Evolutionary conservation across 1,284 basidiomycete genomes (phyloP), one percentile per base, ranked within the genome.

Genomic region (Pseudozyma tsukubaensis): DNA sequence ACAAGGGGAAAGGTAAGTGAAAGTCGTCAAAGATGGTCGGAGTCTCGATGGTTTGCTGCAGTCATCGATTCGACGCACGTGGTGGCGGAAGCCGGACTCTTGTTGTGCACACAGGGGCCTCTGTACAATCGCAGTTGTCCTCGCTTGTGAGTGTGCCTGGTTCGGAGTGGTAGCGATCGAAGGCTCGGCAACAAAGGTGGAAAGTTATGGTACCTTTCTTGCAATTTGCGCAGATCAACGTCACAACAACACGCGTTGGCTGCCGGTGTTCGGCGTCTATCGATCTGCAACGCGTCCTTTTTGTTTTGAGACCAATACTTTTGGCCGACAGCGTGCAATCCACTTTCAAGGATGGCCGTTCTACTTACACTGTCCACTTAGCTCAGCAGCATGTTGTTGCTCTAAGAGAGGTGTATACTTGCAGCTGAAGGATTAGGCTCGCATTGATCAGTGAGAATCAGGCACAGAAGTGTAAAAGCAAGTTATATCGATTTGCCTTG

Each of bases 111-210:
- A 44, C 18, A 36, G 45, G 34, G 18, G 35, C n/a, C 44, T 32
- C 34, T 24, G 50, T 11, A 39, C 10, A 10, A 52, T 12, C 21
- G 14, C 24, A 18, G 24, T 12, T 35, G 32, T n/a, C 32, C 18
- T 36, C 34, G 13, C 16, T 50, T 16, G 13, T 29, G 37, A 42
- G 52, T 54, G 18, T 44, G 7, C 29, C 32, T 16, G 37, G 24
- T 36, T 45, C 32, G 32, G 56, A 16, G 24, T 39, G 48, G 58
- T 44, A 52, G 58, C 49, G 58, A 59, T 59, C 58, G 50, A 52
- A 47, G 34, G 50, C 58, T 59, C 58, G 50, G 58, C 58, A 52
- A 59, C 43, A 19, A 18, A 24, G 24, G 35, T 32, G 9, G 10
- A 29, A 35, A 40, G 55, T 47, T 58, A 55, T 43, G 34, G 39